Conservation (phyloP, 495 filamentous ascomycete genomes). For the Xylaria intraflava region DNA sequence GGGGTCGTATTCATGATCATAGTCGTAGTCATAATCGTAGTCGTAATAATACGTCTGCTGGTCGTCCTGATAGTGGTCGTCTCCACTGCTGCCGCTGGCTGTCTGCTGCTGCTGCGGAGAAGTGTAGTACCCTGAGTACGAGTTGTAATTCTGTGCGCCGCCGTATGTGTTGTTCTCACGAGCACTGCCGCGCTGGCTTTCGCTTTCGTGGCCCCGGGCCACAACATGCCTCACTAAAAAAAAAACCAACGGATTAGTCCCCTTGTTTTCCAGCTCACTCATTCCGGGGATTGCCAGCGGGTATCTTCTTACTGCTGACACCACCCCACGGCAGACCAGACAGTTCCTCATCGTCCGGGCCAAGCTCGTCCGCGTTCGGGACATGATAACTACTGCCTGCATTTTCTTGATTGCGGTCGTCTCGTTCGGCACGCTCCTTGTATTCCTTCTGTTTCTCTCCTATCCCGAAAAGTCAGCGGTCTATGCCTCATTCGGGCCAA, state of each 20-base stretch:
- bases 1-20: slow-evolving; percentile 19
- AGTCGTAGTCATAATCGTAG: slow-evolving; percentile 24
- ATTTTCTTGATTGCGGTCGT: slow-evolving; percentile 48
- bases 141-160: slow-evolving; percentile 17
- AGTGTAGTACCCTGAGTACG: slow-evolving; percentile 9
- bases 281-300: background rate
- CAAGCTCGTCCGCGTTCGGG: slow-evolving; percentile 46
- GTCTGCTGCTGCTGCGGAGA: slow-evolving; percentile 22
- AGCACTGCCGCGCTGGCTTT: slow-evolving; percentile 28
- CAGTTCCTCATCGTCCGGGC: slow-evolving; percentile 37
- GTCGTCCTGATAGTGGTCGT: slow-evolving; percentile 22
- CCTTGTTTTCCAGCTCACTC: background rate
- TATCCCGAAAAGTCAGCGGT: slow-evolving; percentile 21
- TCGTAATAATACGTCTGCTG: slow-evolving; percentile 18
- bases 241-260: background rate
- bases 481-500: background rate
- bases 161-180: slow-evolving; percentile 14
- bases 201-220: slow-evolving; percentile 44
- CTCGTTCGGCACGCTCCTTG: slow-evolving; percentile 51
- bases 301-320: slow-evolving; percentile 29
- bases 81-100: slow-evolving; percentile 21
- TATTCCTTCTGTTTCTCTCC: slow-evolving; percentile 55
- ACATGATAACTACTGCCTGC: slow-evolving; percentile 51
- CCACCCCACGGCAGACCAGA: slow-evolving; percentile 61
- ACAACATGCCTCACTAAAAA: slow-evolving; percentile 45